Base-by-base conservation (phyloP, 129 eudicot species). In the Escallonia rubra region DNA sequence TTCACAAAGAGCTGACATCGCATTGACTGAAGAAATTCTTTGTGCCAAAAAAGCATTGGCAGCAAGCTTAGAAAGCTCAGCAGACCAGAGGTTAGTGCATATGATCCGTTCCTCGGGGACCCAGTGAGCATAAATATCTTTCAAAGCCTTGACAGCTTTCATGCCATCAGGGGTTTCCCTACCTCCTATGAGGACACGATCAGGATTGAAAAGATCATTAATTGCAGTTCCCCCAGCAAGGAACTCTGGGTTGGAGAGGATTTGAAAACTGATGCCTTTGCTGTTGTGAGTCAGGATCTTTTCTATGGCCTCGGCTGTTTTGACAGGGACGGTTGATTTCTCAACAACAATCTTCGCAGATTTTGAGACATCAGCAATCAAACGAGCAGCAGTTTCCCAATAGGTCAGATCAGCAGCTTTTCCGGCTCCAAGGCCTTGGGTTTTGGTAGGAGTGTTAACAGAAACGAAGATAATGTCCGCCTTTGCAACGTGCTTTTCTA, bases 321-420 rank as follows among this genome's bases (percentile, higher is more conserved):
- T 74, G 63, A 74, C 79, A 5, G 79, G 79, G 49, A 74, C 79
- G 38, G 79, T 74, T 41, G 79, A 74, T 44, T 74, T 74, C 68
- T 74, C 79, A 43, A 74, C 79, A 8, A 74, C 73, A 16, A 73
- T 73, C 48, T 73, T 73, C 59, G 49, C 66, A 58, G 72, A 73
- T 63, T 63, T 72, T 14, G 78, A 73, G 6, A 66, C 78, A 8
- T 74, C 72, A 43, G 73, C 78, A 55, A 66, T 74, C 73, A 74
- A 66, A 46, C 79, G 73, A 46, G 79, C 74, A 15, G 79, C 74
- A 54, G 74, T 75, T 69, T 75, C 79, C 79, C 79, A 75, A 39
- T 74, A 74, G 7, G 79, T 74, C 13, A 74, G 66, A 68, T 74
- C 79, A 10, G 79, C 79, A 58, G 79, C 79, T 39, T 74, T 74